Evolutionary conservation across 2,329 filamentous ascomycete genomes (phyloP), one percentile per base, ranked within the genome.

Genomic region (Cytospora chrysosperma): DNA sequence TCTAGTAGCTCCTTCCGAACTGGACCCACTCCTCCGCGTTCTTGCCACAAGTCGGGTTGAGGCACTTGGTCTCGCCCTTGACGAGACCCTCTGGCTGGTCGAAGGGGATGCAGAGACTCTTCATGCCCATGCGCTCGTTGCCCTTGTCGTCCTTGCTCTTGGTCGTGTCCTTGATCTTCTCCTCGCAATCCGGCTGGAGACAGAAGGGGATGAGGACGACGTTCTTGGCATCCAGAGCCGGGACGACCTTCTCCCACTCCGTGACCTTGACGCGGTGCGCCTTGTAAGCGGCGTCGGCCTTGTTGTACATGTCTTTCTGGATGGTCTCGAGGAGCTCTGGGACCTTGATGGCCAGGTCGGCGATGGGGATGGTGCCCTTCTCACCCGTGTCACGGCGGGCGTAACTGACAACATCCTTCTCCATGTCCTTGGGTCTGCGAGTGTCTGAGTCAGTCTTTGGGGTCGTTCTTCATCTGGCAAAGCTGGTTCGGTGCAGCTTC

Each of bases 141-240:
- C 85, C 83, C 56, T 83, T 80, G 37, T 80, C 75, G 57, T 78
- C 77, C 58, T 69, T 62, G 26, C 67, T 66, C 51, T 90, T 92
- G 67, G 92, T 96, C 74, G 93, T 83, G 62, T 96, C 92, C 85
- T 98, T 98, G 81, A 98, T 92, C 76, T 92, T 87, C 71, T 97
- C 94, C 78, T 97, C 94, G 73, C 94, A 98, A 75, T 91, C 87
- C 69, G 79, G 78, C 40, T 86, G 90, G 67, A 93, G 81, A 75
- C 96, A 99, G 82, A 92, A 91, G 59, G 94, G 94, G 68, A 98
- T 96, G 65, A 98, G 81, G 51, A 96, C 88, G 51, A 98, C 88
- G 73, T 98, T 97, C 85, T 96, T 96, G 74, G 85, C 82, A 76
- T 99, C 95, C 49, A 99, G 86, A 0, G 92, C 88, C 9, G 95